These are phyloP conservation scores for Knoxdaviesia capensis DNA, from an alignment of 2,329 filamentous ascomycete genomes.

Conservation along the genomic window DNA sequence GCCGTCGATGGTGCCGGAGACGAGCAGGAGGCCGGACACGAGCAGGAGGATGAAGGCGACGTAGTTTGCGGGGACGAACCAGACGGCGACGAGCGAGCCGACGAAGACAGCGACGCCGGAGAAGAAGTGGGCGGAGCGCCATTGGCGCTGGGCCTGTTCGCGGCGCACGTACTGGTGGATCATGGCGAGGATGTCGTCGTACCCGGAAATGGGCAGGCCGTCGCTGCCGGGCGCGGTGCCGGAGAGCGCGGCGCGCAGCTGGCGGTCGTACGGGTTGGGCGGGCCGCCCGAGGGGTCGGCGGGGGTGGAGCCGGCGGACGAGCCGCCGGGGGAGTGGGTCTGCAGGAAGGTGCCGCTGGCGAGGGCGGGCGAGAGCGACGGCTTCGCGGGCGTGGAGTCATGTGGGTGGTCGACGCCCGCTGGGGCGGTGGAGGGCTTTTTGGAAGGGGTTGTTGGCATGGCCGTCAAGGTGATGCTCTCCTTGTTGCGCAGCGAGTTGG, in stretches of 20 bases:
- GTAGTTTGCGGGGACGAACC: conserved; percentile 64
- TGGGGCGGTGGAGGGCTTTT: no score
- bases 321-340: conserved; percentile 10
- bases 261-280: conserved; percentile 11
- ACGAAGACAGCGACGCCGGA: conserved; percentile 45
- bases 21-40: conserved; percentile 56
- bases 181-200: conserved; percentile 52
- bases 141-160: conserved; percentile 50
- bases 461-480: no score
- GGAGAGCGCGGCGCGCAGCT: conserved; percentile 11
- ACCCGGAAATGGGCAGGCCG: conserved; percentile 10
- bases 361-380: conserved; percentile 6
- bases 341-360: conserved; percentile 19
- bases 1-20: conserved; percentile 62
- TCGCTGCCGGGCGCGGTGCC: conserved; percentile 3
- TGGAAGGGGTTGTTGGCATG: no score
- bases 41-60: conserved; percentile 66
- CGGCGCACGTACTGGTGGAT: conserved; percentile 48
- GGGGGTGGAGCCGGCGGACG: conserved; percentile 5
- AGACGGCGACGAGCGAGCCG: conserved; percentile 61
- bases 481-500: no score
- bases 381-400: conserved; percentile 9
- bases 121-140: conserved; percentile 57
- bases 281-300: conserved; percentile 7
- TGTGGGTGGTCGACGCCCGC: neutral